Evolutionary conservation across 202 grass and related monocot genomes (phyloP), one percentile per base, ranked within the genome.

Genomic region (Zizania palustris): DNA sequence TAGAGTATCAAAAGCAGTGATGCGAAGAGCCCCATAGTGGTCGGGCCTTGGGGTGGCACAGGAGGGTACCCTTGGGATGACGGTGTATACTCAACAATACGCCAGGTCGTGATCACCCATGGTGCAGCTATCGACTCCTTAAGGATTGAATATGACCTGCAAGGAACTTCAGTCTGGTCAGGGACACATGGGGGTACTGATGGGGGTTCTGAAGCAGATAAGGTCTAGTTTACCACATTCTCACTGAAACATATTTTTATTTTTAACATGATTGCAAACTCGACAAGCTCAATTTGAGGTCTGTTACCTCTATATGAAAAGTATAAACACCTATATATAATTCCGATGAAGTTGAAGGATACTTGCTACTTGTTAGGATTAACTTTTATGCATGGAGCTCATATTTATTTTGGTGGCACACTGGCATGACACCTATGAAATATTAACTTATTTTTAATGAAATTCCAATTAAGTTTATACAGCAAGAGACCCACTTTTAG

Each of bases 11-110:
- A 70, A 67, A 62, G 63, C 54, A 54, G 58, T n/a, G 76, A 83
- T 0, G 79, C 71, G 11, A 93, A 86, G 76, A 88, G 72, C 61
- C 82, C 85, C 75, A 86, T 97, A 76, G 48, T 69, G 37, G 81
- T 90, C 66, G 93, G 90, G 6, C 93, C 93, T 65, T 97, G 93
- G 87, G 93, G 93, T 70, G 93, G 87, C 37, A 65, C 63, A 45
- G 90, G 90, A 80, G 93, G 93, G 28, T 82, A 71, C 69, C 55
- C 70, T 44, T 97, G 93, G 93, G 88, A 92, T 63, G 90, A 97
- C 4, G 77, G 87, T 5, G 80, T 85, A 41, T 85, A 96, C 67
- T 77, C 87, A 3, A 77, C 82, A 8, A 66, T 96, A 58, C 75
- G 80, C 12, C 89, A 86, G 80, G 69, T 92, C 11, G 65, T 96